phyloP scores from a whole-genome alignment of 192 early-diverging fungal genomes.

The Podila horticola region DNA sequence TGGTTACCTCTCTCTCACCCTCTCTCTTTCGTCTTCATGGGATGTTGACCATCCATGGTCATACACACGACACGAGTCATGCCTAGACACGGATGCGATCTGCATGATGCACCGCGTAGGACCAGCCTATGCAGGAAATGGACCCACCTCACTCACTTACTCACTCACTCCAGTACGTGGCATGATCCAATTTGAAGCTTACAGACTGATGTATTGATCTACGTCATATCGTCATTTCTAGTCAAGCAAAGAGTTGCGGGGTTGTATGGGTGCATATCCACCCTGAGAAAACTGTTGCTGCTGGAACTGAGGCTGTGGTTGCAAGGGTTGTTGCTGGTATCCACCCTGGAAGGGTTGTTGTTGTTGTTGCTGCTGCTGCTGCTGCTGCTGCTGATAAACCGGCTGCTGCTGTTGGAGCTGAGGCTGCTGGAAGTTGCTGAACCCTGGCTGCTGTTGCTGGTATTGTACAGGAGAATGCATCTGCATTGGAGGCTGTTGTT shows the following conservation, averaged over 20 bases:
- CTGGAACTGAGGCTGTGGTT: slow-evolving; percentile 17
- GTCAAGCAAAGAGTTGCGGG: slow-evolving; percentile 38
- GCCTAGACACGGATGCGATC: too few relatives aligned
- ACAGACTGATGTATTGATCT: not conserved
- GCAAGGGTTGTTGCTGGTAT: slow-evolving; percentile 9
- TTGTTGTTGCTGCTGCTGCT: slow-evolving; percentile 38
- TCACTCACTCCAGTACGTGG: not conserved
- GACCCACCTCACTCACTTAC: too few relatives aligned
- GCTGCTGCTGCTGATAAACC: slow-evolving; percentile 28
- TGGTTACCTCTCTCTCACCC: not conserved
- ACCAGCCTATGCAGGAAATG: too few relatives aligned
- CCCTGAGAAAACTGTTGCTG: slow-evolving; percentile 31
- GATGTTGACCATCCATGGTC: not conserved
- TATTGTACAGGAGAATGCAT: slow-evolving; percentile 5
- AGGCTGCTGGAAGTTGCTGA: slow-evolving; percentile 2
- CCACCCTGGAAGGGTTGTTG: slow-evolving; percentile 18
- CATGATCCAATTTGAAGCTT: not conserved
- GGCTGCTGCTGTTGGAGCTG: slow-evolving; percentile 33
- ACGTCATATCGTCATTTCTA: not conserved
- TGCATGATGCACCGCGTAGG: too few relatives aligned
- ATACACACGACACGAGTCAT: too few relatives aligned
- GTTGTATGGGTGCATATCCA: slow-evolving; percentile 33
- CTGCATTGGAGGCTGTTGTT: slow-evolving; percentile 5
- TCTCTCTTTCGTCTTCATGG: not conserved
- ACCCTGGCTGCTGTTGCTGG: slow-evolving; percentile 10